Percentiles rank a stretch among this genome's conserved stretches.
Conservation (phyloP, 805 yeast species). For the Candida alai region DNA sequence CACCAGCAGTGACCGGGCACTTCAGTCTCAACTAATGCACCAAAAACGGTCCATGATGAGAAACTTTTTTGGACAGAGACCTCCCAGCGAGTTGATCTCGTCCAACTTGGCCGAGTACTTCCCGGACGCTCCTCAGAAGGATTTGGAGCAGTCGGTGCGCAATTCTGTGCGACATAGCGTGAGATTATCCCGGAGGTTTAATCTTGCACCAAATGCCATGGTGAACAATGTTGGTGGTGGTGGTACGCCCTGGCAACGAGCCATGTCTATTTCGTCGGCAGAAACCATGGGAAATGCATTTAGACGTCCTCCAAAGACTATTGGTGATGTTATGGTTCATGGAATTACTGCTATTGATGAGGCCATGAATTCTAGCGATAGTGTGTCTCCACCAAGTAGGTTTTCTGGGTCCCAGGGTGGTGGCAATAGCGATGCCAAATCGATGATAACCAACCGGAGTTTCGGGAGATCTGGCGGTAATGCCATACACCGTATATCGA, state of each 20-base stretch:
- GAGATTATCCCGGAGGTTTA: conserved; percentile 46
- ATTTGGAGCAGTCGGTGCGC: conserved; percentile 73
- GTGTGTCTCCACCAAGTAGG: conserved; percentile 13
- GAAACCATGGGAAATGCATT: conserved; percentile 10
- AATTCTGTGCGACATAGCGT: conserved; percentile 81
- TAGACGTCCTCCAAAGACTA: conserved; percentile 36
- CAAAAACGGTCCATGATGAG: conserved; percentile 24
- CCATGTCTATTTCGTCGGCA: conserved; percentile 22
- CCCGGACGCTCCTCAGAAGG: conserved; percentile 73
- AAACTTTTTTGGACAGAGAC: conserved; percentile 79
- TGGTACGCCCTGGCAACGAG: conserved; percentile 10
- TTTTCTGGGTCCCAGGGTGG: background rate
- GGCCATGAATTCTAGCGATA: conserved; percentile 26
- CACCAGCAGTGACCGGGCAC: conserved; percentile 4
- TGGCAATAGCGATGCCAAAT: conserved; percentile 15
- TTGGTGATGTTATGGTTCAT: conserved; percentile 61
- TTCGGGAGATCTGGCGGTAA: conserved; percentile 1
- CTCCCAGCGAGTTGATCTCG: conserved; percentile 89
- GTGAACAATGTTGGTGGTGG: conserved; percentile 11
- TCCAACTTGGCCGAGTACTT: conserved; percentile 86
- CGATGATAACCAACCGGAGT: conserved; percentile 11
- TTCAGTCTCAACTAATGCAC: background rate
- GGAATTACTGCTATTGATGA: conserved; percentile 55
- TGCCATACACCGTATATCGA: conserved; percentile 8
- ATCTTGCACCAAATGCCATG: conserved; percentile 17